Conservation (phyloP, 495 filamentous ascomycete genomes). For the Daldinia childiae region DNA sequence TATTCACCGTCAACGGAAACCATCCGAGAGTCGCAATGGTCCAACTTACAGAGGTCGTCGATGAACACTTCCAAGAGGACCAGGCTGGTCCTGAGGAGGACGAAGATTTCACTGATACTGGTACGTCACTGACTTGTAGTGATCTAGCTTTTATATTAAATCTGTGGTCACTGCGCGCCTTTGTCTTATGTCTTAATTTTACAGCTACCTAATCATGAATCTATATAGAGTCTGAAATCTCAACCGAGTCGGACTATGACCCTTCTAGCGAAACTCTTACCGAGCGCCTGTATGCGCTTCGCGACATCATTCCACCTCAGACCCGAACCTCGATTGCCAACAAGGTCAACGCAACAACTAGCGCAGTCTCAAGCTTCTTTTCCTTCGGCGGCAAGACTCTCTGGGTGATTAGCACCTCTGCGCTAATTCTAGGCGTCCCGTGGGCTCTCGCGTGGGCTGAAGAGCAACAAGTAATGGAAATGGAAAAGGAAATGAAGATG, state of each 20-base stretch:
- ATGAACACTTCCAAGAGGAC: constrained; percentile 89
- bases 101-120: constrained; percentile 89
- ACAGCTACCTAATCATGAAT: constrained; percentile 28
- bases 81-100: constrained; percentile 77
- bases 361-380: constrained; percentile 65
- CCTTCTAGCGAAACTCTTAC: constrained; percentile 69
- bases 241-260: constrained; percentile 64
- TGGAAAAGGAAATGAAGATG: constrained; percentile 97
- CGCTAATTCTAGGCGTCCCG: constrained; percentile 88
- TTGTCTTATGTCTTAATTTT: neutral
- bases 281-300: constrained; percentile 84
- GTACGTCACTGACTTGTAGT: constrained; percentile 58
- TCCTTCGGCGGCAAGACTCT: constrained; percentile 80
- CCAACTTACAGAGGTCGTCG: constrained; percentile 92
- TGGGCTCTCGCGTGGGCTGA: constrained; percentile 92
- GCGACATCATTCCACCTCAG: constrained; percentile 89
- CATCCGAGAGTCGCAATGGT: constrained; percentile 71
- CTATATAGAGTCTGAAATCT: constrained; percentile 70
- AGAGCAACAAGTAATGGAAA: constrained; percentile 94
- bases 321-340: constrained; percentile 74
- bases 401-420: constrained; percentile 87
- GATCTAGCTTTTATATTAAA: neutral
- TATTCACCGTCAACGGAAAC: neutral
- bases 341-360: constrained; percentile 64
- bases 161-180: neutral